These are phyloP conservation scores for Westerdykella aurantiaca DNA, from an alignment of 2,329 filamentous ascomycete genomes.

Conservation along the genomic window DNA sequence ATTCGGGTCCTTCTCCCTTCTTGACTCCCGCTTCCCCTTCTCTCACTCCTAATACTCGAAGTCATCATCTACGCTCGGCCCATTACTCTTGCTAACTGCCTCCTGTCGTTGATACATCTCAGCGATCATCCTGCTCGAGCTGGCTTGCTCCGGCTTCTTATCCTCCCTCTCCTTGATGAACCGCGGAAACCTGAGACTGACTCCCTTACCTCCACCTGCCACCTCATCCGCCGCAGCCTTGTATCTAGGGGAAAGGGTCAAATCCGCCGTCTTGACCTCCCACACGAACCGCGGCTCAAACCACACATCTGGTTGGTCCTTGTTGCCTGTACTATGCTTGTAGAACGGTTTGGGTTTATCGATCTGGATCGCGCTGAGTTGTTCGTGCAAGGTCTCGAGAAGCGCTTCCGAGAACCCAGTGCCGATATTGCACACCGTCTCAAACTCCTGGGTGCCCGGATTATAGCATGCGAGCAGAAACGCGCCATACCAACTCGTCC, in stretches of 20 bases:
- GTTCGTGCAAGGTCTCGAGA: slow-evolving; percentile 76
- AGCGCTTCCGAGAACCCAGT: slow-evolving; percentile 94
- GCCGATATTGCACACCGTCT: slow-evolving; percentile 97
- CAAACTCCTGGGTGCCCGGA: slow-evolving; percentile 69
- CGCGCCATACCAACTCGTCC: slow-evolving; percentile 89
- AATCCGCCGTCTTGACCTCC: slow-evolving; percentile 95
- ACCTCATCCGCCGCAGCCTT: slow-evolving; percentile 83
- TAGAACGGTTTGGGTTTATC: slow-evolving; percentile 94
- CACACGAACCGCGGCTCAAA: slow-evolving; percentile 92
- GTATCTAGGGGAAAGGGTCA: slow-evolving; percentile 88
- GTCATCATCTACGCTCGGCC: slow-evolving; percentile 85
- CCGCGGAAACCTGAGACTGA: slow-evolving; percentile 83
- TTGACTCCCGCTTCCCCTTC: neutral
- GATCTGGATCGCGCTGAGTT: slow-evolving; percentile 72
- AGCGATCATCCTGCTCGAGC: slow-evolving; percentile 74
- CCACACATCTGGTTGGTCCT: slow-evolving; percentile 98
- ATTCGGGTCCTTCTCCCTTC: no score
- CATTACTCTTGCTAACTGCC: slow-evolving; percentile 79
- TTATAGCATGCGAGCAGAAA: slow-evolving; percentile 97
- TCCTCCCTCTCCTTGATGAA: slow-evolving; percentile 91
- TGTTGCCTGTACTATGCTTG: slow-evolving; percentile 71
- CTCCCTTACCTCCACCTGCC: slow-evolving; percentile 64
- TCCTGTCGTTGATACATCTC: slow-evolving; percentile 98
- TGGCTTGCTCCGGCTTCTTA: slow-evolving; percentile 91
- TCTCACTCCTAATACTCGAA: slow-evolving; percentile 74